phyloP scores from a whole-genome alignment of 2,329 filamentous ascomycete species.

The Aureobasidium sp. region DNA sequence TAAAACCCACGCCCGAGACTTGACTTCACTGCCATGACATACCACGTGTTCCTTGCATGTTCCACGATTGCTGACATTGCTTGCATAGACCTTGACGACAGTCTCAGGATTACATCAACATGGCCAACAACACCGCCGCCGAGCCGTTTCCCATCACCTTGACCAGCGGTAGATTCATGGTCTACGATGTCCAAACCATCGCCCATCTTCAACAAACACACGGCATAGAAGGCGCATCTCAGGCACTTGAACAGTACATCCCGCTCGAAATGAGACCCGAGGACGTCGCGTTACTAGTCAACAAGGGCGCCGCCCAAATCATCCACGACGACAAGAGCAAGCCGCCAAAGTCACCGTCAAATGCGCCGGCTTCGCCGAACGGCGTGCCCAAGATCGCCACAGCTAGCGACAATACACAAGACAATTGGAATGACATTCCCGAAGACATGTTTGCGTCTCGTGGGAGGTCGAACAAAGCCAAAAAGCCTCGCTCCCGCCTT shows the following conservation, averaged over 20 bases:
- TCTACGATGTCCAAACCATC: slow-evolving; percentile 80
- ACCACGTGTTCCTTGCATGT: not conserved
- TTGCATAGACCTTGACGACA: slow-evolving; percentile 46
- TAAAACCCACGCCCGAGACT: slow-evolving; percentile 15
- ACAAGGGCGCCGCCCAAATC: slow-evolving; percentile 66
- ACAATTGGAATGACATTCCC: slow-evolving; percentile 15
- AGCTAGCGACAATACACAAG: slow-evolving; percentile 9
- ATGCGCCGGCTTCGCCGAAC: slow-evolving; percentile 24
- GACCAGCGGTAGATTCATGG: slow-evolving; percentile 71
- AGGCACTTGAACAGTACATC: slow-evolving; percentile 88
- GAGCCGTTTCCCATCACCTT: slow-evolving; percentile 70
- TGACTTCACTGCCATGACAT: not conserved
- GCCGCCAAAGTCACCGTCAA: slow-evolving; percentile 12
- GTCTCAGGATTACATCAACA: slow-evolving; percentile 13
- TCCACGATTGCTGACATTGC: slow-evolving; percentile 33
- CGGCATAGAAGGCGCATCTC: slow-evolving; percentile 80
- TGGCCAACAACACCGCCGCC: slow-evolving; percentile 27
- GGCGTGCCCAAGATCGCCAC: slow-evolving; percentile 13
- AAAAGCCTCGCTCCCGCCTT: not conserved
- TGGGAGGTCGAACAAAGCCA: not conserved
- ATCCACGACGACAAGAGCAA: slow-evolving; percentile 74
- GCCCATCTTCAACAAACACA: slow-evolving; percentile 69
- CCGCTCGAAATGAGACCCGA: slow-evolving; percentile 86
- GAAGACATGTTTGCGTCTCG: slow-evolving; percentile 14
- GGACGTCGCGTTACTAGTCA: slow-evolving; percentile 73